Percentiles rank a stretch among this genome's conserved stretches.
Conservation (phyloP, 805 yeast genomes). For the Zygoascus ofunaensis region DNA sequence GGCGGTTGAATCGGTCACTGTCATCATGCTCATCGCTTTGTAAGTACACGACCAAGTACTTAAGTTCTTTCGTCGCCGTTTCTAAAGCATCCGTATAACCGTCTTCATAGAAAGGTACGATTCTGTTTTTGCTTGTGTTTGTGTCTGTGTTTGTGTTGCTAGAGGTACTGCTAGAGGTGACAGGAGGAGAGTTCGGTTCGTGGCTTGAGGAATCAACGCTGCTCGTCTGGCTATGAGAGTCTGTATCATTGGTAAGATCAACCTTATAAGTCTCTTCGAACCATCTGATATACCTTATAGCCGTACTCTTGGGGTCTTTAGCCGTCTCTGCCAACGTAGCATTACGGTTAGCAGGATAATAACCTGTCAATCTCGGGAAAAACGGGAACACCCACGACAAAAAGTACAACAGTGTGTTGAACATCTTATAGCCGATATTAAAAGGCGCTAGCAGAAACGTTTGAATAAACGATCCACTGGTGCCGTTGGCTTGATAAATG, state of each 20-base stretch:
- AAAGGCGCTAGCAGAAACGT: constrained; percentile 30
- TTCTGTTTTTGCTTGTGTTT: constrained; percentile 22
- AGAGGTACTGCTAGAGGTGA: too few species aligned
- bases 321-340: constrained; percentile 31
- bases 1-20: constrained; percentile 41
- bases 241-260: constrained; percentile 2
- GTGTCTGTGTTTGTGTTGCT: too few species aligned
- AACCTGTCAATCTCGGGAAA: constrained; percentile 29
- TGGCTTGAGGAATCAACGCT: constrained; percentile 64
- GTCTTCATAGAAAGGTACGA: constrained; percentile 46
- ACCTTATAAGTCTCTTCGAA: constrained; percentile 40
- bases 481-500: constrained; percentile 17
- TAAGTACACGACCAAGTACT: constrained; percentile 64
- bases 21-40: constrained; percentile 67
- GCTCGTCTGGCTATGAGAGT: constrained; percentile 51
- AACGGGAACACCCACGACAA: constrained; percentile 30
- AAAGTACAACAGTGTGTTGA: constrained; percentile 22
- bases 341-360: constrained; percentile 32
- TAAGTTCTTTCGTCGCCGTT: constrained; percentile 57
- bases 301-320: constrained; percentile 45
- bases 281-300: constrained; percentile 40
- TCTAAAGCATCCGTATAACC: constrained; percentile 75
- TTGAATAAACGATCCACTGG: constrained; percentile 24
- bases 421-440: constrained; percentile 24
- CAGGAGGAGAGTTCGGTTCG: constrained; percentile 56